Base-by-base conservation (phyloP, 2,329 filamentous ascomycete genomes). In the Trichoderma asperellum region DNA sequence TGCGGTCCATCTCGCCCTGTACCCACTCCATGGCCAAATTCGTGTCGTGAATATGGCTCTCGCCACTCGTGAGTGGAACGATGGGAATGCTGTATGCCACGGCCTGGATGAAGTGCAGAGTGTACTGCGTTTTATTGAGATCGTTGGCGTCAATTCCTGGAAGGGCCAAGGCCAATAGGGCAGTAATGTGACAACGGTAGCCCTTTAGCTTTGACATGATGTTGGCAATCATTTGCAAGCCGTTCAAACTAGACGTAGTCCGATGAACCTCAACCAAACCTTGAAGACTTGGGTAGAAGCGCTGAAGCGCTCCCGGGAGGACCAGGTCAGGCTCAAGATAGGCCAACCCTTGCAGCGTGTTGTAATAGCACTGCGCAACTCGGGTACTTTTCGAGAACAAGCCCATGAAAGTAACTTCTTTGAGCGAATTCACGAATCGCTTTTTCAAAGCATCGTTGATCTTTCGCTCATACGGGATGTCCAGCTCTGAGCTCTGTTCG, bases 141-240 rank as follows among this genome's bases (percentile, higher is more conserved):
- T 99, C 96, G 77, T 99, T 99, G 72, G 96, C 94, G 80, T 99
- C 96, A 70, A 99, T 97, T 27, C 96, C 96, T 0, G 96, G 96
- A 37, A 99, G 84, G 5, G 95, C 93, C 70, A 99, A 85, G 5
- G 95, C 96, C n/a, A 99, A 83, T 43, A 99, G 83, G 0, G 95
- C 95, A 1, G 96, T 99, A 72, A 99, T 90, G 78, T 99, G 96
- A 76, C 96, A 98, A 70, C 96, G 88, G 78, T 96, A 97, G n/a
- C 96, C 96, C 80, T 97, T 98, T 52, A 94, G 93, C 77, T 92
- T 91, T 16, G 94, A 90, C 87, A 99, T 96, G 75, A 94, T 89
- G 77, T 94, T 93, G 72, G 94, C 92, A 71, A 98, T 88, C 85
- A 97, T 93, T 81, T 97, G 94, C 70, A 99, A 83, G 53, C 95